These are phyloP conservation scores for Erysiphe pulchra DNA, from an alignment of 2,329 filamentous ascomycete genomes.

Conservation along the genomic window DNA sequence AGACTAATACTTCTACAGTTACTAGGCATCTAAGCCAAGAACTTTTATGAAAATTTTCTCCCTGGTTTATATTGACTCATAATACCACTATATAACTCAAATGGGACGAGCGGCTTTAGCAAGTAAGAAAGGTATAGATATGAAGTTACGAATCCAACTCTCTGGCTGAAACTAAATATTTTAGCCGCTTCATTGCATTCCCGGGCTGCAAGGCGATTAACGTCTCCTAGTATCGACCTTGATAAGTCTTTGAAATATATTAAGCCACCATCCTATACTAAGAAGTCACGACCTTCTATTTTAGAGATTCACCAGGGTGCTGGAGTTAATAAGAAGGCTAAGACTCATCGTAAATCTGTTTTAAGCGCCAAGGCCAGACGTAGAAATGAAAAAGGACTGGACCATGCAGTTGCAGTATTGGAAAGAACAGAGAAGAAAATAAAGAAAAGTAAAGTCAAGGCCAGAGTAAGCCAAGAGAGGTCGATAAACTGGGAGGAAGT, in stretches of 20 bases:
- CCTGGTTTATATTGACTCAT: no score
- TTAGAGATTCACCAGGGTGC: constrained; percentile 39
- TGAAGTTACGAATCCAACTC: not conserved
- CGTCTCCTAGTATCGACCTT: constrained; percentile 41
- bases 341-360: constrained; percentile 25
- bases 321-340: constrained; percentile 43
- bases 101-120: not conserved
- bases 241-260: constrained; percentile 45
- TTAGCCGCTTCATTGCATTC: constrained; percentile 36
- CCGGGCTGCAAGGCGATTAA: constrained; percentile 46
- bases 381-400: constrained; percentile 29
- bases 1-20: no score
- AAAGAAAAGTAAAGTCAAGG: constrained; percentile 25
- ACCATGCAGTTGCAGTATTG: constrained; percentile 31
- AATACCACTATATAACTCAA: no score
- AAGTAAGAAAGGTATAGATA: not conserved
- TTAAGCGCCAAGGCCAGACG: constrained; percentile 27
- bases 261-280: constrained; percentile 22
- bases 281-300: constrained; percentile 33
- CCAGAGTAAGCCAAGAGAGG: constrained; percentile 21
- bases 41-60: no score
- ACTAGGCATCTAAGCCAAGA: no score
- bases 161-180: constrained; percentile 1
- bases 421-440: constrained; percentile 32
- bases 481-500: constrained; percentile 26